Base-by-base conservation (phyloP, 306 rosid genomes). In the Cicer arietinum region DNA sequence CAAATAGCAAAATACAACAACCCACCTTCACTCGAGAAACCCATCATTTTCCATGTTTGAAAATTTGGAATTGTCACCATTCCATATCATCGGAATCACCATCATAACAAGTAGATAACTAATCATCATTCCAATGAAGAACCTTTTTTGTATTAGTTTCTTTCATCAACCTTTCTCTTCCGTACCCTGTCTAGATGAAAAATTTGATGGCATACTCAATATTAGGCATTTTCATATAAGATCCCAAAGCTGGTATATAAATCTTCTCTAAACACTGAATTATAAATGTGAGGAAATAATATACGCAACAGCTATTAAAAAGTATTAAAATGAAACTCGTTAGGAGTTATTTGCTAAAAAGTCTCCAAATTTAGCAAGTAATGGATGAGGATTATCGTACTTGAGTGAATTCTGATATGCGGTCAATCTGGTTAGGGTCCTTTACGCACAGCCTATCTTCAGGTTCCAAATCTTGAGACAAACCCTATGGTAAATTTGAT, bases 391-490 rank as follows among this genome's bases (percentile, higher is more conserved):
- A 25, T 59, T 17, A 66, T 73, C 82, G 84, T 79, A 92, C 97
- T 16, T 64, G 77, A 68, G 71, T 51, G 69, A 70, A 79, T 61
- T 80, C 89, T 56, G 82, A 59, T 73, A 44, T 65, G 50, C 48
- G 51, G 25, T 74, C 82, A 54, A 70, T 77, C 67, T 80, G 83
- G 42, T 69, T 25, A 44, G 61, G 39, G 41, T 82, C 86, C 67
- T 88, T 82, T 18, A 73, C 25, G 75, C 71, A 67, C 83, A 67
- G 41, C 54, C 71, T 43, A 63, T 79, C 81, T 58, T 85, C 85
- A 80, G 73, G 65, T 59, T 82, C 85, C 80, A 59, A 60, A 84
- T 84, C 84, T 67, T 82, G 78, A 65, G 88, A 80, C 84, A 82
- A 45, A 81, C 81, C 92, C 96, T 92, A 84, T 14, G 50, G 76